Evolutionary conservation across 2,329 filamentous ascomycete species (phyloP).

Genomic region (Colletotrichum neosansevieriae): DNA sequence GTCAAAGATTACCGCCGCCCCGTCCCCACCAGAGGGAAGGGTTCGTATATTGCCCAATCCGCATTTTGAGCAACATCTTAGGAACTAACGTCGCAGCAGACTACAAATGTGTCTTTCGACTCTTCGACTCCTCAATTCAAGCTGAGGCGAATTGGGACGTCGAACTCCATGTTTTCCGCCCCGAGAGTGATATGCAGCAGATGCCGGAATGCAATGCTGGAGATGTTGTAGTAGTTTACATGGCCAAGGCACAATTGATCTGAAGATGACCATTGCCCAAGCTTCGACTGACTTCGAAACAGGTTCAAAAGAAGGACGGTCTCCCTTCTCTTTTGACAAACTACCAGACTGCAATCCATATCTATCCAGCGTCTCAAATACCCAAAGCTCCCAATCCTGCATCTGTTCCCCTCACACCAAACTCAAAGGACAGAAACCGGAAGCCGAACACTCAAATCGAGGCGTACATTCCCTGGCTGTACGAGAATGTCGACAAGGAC

Average conservation of each 20-base stretch:
- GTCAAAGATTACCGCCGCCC: conserved; percentile 74
- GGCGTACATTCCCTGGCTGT: conserved; percentile 62
- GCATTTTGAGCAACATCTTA: background rate
- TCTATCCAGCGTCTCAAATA: conserved; percentile 57
- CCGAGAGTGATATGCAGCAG: conserved; percentile 49
- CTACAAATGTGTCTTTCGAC: conserved; percentile 69
- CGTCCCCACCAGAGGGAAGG: conserved; percentile 61
- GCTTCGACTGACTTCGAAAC: conserved; percentile 11
- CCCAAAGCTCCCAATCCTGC: conserved; percentile 52
- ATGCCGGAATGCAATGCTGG: conserved; percentile 62
- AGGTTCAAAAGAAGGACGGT: conserved; percentile 57
- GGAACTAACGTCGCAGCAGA: conserved; percentile 54
- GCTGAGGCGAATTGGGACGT: conserved; percentile 53
- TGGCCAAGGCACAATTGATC: conserved; percentile 61
- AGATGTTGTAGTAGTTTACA: conserved; percentile 74
- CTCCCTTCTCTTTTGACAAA: conserved; percentile 60
- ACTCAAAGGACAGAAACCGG: conserved; percentile 37
- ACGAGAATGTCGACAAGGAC: conserved; percentile 57
- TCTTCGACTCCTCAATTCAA: conserved; percentile 70
- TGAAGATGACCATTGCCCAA: background rate
- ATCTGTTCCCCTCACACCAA: conserved; percentile 43
- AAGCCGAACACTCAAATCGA: conserved; percentile 46
- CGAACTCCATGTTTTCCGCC: conserved; percentile 71
- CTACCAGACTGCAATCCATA: conserved; percentile 55
- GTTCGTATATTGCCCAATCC: conserved; percentile 51